Conservation (phyloP, 169 alveolate species). For the Plasmodium vivax region DNA sequence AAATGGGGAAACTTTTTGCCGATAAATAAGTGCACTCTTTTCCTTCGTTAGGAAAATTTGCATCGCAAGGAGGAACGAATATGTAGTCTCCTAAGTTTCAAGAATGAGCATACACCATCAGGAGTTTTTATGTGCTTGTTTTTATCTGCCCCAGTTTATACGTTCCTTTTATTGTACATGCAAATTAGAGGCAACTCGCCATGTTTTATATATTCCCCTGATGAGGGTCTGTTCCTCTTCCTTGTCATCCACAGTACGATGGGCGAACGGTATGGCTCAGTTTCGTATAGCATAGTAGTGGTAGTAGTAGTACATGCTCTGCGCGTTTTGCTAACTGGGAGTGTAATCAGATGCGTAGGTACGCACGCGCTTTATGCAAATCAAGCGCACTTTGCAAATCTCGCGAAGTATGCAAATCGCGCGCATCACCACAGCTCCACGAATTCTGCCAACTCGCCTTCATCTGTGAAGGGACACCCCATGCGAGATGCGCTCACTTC, state of each 20-base stretch:
- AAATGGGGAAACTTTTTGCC: background rate
- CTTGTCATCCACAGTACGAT: background rate
- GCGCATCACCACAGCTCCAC: background rate
- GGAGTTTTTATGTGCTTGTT: background rate
- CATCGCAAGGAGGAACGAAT: background rate
- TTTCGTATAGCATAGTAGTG: no score
- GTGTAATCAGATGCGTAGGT: background rate
- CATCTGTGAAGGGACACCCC: background rate
- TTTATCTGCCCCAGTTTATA: background rate
- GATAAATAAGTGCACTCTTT: background rate
- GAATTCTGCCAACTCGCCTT: background rate
- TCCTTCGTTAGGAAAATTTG: background rate
- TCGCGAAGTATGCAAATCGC: background rate
- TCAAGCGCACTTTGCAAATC: background rate
- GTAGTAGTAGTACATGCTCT: background rate
- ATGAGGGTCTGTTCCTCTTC: background rate
- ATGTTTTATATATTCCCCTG: background rate
- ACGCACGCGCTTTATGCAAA: background rate
- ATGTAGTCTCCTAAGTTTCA: background rate
- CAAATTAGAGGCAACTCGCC: background rate
- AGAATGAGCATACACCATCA: background rate
- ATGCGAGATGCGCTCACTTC: background rate
- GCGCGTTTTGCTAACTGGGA: background rate
- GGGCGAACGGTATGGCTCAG: background rate
- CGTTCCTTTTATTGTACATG: background rate